phyloP scores from a whole-genome alignment of 1,284 basidiomycete genomes.

The Boletus semigastroideus region DNA sequence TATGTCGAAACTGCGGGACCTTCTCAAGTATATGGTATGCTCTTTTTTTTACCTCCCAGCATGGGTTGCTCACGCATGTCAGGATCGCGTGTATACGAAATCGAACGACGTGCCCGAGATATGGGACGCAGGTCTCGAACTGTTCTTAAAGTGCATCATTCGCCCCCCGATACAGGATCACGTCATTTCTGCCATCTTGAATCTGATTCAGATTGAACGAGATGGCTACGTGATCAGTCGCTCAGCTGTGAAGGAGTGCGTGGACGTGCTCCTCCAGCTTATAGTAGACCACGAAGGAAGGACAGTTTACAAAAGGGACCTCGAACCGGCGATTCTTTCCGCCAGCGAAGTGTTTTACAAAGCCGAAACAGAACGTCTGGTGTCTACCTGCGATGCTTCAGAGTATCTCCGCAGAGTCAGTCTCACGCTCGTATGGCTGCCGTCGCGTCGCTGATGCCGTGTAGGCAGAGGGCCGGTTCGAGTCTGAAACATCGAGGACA shows the following conservation, averaged over 20 bases:
- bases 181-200: conserved; percentile 79
- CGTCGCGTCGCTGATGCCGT: conserved; percentile 13
- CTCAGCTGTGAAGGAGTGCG: conserved; percentile 86
- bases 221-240: conserved; percentile 91
- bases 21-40: conserved; percentile 94
- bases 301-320: conserved; percentile 81
- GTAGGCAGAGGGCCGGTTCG: conserved; percentile 82
- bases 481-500: conserved; percentile 85
- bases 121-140: conserved; percentile 79
- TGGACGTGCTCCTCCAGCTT: conserved; percentile 83
- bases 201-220: conserved; percentile 88
- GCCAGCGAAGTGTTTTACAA: conserved; percentile 84
- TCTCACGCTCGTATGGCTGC: conserved; percentile 6
- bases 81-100: conserved; percentile 89
- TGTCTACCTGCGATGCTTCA: conserved; percentile 77
- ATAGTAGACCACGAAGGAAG: conserved; percentile 48
- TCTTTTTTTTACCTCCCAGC: conserved; percentile 8
- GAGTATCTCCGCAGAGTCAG: conserved; percentile 81
- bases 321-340: conserved; percentile 82
- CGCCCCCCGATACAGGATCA: conserved; percentile 82
- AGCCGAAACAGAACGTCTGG: conserved; percentile 69
- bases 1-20: conserved; percentile 87
- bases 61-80: conserved; percentile 20
- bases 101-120: conserved; percentile 74
- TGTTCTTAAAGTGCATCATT: conserved; percentile 88